Evolutionary conservation across 2,329 filamentous ascomycete species (phyloP).

Genomic region (Penicillium sp.): DNA sequence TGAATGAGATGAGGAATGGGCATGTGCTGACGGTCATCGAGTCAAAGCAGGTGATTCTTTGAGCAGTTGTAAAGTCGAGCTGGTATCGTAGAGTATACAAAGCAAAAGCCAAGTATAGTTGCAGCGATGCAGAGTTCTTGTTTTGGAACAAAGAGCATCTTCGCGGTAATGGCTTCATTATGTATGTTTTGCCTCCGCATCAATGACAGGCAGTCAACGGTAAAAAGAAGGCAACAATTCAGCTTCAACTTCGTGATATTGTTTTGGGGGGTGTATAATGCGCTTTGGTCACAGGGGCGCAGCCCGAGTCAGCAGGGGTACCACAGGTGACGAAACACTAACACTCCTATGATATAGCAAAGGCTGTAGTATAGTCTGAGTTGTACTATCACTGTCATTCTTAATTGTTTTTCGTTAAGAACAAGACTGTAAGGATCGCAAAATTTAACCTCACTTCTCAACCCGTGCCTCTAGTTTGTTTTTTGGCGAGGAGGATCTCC

Average conservation of each 20-base stretch:
- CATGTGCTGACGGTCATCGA: conserved; percentile 33
- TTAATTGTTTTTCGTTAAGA: too few relatives aligned
- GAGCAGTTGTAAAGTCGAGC: conserved; percentile 1
- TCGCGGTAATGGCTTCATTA: conserved; percentile 1
- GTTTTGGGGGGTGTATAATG: conserved; percentile 16
- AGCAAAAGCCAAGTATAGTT: conserved; percentile 1
- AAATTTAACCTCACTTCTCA: too few relatives aligned
- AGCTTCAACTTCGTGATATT: neutral
- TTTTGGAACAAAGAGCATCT: neutral
- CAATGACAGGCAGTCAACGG: neutral
- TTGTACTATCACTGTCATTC: neutral
- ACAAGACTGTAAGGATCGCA: too few relatives aligned
- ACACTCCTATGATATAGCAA: neutral
- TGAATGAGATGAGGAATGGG: neutral
- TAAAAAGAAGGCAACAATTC: conserved; percentile 10
- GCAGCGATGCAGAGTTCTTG: conserved; percentile 3
- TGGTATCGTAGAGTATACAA: neutral
- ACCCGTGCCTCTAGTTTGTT: neutral
- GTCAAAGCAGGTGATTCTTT: conserved; percentile 31
- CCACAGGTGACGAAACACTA: conserved; percentile 13
- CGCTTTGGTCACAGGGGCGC: conserved; percentile 26
- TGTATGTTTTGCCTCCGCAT: conserved; percentile 1
- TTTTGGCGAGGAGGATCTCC: neutral
- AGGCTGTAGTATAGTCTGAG: neutral
- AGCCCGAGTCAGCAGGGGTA: conserved; percentile 29